These are phyloP conservation scores for Eragrostis curvula DNA, from an alignment of 176 grass and related monocot genomes.

Conservation along the genomic window DNA sequence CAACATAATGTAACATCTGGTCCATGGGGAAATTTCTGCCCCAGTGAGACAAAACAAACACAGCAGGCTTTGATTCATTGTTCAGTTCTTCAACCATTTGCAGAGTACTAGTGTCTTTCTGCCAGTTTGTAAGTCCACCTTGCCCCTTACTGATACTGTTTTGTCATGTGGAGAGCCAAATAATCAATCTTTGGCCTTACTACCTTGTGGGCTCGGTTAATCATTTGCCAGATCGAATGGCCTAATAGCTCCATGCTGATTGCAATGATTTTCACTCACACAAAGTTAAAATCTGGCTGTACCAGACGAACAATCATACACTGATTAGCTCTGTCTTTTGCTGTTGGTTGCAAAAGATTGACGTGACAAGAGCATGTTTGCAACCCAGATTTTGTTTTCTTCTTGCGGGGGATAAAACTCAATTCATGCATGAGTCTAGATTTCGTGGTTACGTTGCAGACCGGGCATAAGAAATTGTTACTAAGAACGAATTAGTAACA, in stretches of 20 bases:
- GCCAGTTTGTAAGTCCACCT: background rate
- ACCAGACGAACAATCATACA: background rate
- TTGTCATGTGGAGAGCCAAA: slow-evolving; percentile 16
- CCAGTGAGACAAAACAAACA: background rate
- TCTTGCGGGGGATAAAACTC: background rate
- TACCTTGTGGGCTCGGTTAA: slow-evolving; percentile 26
- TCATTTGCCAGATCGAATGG: slow-evolving; percentile 17
- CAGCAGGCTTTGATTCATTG: background rate
- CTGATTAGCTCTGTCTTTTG: background rate
- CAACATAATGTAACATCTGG: background rate
- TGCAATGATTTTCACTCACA: slow-evolving; percentile 1
- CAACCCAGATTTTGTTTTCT: background rate
- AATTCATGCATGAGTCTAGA: background rate
- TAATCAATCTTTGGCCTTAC: slow-evolving; percentile 18
- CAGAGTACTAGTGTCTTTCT: background rate
- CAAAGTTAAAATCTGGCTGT: background rate
- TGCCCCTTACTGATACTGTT: background rate
- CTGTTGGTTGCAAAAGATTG: background rate
- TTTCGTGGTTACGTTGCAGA: background rate
- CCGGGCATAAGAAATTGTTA: background rate
- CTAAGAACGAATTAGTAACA: background rate
- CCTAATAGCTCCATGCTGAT: slow-evolving; percentile 13
- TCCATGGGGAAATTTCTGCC: background rate
- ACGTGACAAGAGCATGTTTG: background rate
- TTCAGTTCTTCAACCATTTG: background rate